These are phyloP conservation scores for Salix exigua DNA, from an alignment of 345 rosid genomes.

Conservation along the genomic window DNA sequence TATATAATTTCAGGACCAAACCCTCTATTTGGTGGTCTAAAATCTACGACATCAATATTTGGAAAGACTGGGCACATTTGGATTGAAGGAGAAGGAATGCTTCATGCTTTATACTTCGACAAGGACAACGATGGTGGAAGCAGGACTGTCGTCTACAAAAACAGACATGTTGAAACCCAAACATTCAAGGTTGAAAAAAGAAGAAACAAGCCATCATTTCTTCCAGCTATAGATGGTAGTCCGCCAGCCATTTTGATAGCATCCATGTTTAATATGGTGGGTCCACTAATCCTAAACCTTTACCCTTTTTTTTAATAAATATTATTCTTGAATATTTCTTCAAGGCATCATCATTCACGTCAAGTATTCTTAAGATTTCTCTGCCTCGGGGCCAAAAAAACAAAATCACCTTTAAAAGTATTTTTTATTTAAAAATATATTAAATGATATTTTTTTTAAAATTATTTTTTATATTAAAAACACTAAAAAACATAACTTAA, in stretches of 20 bases:
- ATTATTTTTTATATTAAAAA: too few relatives aligned
- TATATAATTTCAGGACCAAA: slow-evolving; percentile 40
- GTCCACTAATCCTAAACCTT: not conserved
- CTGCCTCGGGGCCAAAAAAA: too few relatives aligned
- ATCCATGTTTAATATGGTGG: slow-evolving; percentile 26
- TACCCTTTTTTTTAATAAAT: too few relatives aligned
- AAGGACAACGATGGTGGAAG: slow-evolving; percentile 10
- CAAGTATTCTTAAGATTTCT: too few relatives aligned
- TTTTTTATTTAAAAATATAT: too few relatives aligned
- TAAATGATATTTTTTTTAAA: too few relatives aligned
- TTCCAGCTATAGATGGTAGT: slow-evolving; percentile 44
- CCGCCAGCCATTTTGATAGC: slow-evolving; percentile 37
- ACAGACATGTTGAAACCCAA: slow-evolving; percentile 39
- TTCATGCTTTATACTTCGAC: slow-evolving; percentile 45
- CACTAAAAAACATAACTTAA: too few relatives aligned
- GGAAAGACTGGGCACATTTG: slow-evolving; percentile 37
- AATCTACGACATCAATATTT: slow-evolving; percentile 36
- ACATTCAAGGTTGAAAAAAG: slow-evolving; percentile 42
- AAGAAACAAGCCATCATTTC: slow-evolving; percentile 30
- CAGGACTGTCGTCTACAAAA: slow-evolving; percentile 40
- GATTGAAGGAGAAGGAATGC: slow-evolving; percentile 67
- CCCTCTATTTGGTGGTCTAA: slow-evolving; percentile 47
- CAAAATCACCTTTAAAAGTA: too few relatives aligned
- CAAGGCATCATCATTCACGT: too few relatives aligned
- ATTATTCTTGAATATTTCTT: too few relatives aligned